Evolutionary conservation across 306 rosid species (phyloP), one percentile per base, ranked within the genome.

Genomic region (Quercus parvula): DNA sequence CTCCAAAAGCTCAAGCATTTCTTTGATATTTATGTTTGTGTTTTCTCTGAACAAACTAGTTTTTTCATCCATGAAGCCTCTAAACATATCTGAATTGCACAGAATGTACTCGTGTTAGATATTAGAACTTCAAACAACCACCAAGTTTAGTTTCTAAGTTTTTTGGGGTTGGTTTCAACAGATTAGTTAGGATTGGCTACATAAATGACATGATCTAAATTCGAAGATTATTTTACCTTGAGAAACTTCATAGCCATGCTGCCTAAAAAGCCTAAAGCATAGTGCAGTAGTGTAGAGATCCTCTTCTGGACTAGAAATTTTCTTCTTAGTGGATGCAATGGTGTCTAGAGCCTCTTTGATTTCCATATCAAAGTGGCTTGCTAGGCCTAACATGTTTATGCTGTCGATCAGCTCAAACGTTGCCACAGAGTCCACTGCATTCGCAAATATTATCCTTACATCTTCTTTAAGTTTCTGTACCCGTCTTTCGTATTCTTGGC

Each of bases 241-340:
- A 49, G 84, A 79, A 71, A 87, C 85, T 38, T 80, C 5, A 56
- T 81, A 83, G 20, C 92, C 90, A 38, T 87, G 87, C 14, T 83
- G 85, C 77, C 93, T 79, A 22, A 88, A 79, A 46, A 89, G 85
- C 80, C 79, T 89, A 71, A 91, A 91, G 83, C 84, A 78, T 44
- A 83, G 57, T 11, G 92, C 67, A 85, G 87, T 71, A 35, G 68
- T 69, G 15, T 85, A 81, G 28, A 87, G 75, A 73, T 76, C 82
- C 14, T 85, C 68, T 71, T 56, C 56, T 61, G 9, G 1, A 68
- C 24, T 17, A 3, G 6, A 24, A 38, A 25, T 69, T 24, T 56
- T 51, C 38, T 15, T 71, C 4, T 15, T 66, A 15, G 49, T 68
- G 31, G 77, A 52, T 46, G 74, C 66, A 67, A 81, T 64, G 52